Evolutionary conservation across 2,329 filamentous ascomycete species (phyloP).

Genomic region (Parastagonospora avenae): DNA sequence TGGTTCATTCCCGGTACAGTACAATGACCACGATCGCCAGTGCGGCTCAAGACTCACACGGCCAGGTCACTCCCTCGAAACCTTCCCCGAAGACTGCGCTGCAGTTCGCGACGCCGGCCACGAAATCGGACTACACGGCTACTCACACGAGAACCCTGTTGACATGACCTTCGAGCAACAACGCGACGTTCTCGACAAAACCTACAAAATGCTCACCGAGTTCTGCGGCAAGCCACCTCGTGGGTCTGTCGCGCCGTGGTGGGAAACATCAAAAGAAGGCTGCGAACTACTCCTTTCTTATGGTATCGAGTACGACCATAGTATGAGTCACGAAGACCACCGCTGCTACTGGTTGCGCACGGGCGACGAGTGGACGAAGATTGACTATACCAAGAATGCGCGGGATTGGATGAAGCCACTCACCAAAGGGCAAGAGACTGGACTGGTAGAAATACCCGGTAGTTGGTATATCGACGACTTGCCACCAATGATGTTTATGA

Average conservation of each 20-base stretch:
- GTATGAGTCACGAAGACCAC: conserved; percentile 69
- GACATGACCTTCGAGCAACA: conserved; percentile 78
- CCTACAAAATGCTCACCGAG: conserved; percentile 71
- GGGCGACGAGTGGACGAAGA: conserved; percentile 70
- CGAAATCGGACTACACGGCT: conserved; percentile 71
- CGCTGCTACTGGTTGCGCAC: conserved; percentile 68
- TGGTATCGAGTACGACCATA: conserved; percentile 73
- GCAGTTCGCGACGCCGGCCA: conserved; percentile 67
- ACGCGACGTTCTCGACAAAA: conserved; percentile 74
- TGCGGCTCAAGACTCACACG: background rate
- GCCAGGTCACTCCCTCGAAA: conserved; percentile 70
- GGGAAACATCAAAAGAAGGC: conserved; percentile 73
- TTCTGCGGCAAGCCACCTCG: conserved; percentile 73
- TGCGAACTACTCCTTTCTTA: conserved; percentile 68
- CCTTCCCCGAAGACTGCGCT: conserved; percentile 69
- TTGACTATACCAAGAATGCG: conserved; percentile 67
- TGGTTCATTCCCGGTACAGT: conserved; percentile 67
- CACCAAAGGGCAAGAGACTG: conserved; percentile 63
- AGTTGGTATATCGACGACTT: conserved; percentile 66
- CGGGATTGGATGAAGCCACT: conserved; percentile 71
- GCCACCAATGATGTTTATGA: conserved; percentile 76
- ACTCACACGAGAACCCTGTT: conserved; percentile 74
- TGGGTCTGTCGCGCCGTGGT: conserved; percentile 76
- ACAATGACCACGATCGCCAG: background rate
- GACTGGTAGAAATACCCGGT: conserved; percentile 69